These are phyloP conservation scores for Colletotrichum chlorophyti DNA, from an alignment of 2,329 filamentous ascomycete species.

Conservation along the genomic window DNA sequence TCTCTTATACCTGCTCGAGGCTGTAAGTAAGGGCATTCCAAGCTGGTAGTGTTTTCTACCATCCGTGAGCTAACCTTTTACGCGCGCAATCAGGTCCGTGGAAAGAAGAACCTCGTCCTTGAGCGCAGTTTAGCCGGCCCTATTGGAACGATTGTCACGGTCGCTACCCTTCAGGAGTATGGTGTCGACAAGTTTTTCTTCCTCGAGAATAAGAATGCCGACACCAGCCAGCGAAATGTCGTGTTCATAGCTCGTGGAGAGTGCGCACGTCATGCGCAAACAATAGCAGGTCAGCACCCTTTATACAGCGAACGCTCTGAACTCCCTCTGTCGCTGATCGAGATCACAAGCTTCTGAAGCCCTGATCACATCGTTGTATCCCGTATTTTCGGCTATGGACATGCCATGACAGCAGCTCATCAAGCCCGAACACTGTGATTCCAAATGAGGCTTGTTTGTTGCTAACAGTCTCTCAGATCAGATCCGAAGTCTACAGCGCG, in stretches of 20 bases:
- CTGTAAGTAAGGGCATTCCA: constrained; percentile 70
- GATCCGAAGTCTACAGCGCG: constrained; percentile 86
- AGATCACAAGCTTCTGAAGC: neutral
- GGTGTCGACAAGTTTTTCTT: constrained; percentile 98
- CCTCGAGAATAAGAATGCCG: constrained; percentile 93
- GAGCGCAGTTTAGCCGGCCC: constrained; percentile 90
- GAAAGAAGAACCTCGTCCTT: constrained; percentile 97
- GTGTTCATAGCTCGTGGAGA: constrained; percentile 93
- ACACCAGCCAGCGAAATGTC: constrained; percentile 93
- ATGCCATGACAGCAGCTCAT: constrained; percentile 52
- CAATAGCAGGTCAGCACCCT: constrained; percentile 79
- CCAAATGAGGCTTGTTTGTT: constrained; percentile 45
- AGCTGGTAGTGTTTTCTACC: neutral
- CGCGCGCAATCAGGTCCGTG: constrained; percentile 76
- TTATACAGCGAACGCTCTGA: neutral
- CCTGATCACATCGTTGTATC: neutral
- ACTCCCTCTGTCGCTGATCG: neutral
- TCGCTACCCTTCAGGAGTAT: constrained; percentile 94
- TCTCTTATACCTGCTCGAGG: constrained; percentile 88
- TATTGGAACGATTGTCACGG: constrained; percentile 90
- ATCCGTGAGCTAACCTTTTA: constrained; percentile 14
- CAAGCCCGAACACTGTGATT: constrained; percentile 19
- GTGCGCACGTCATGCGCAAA: constrained; percentile 81
- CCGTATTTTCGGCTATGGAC: neutral
- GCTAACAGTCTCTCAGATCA: constrained; percentile 66